Conservation (phyloP, 768 basidiomycete species). For the Mycena amicta region DNA sequence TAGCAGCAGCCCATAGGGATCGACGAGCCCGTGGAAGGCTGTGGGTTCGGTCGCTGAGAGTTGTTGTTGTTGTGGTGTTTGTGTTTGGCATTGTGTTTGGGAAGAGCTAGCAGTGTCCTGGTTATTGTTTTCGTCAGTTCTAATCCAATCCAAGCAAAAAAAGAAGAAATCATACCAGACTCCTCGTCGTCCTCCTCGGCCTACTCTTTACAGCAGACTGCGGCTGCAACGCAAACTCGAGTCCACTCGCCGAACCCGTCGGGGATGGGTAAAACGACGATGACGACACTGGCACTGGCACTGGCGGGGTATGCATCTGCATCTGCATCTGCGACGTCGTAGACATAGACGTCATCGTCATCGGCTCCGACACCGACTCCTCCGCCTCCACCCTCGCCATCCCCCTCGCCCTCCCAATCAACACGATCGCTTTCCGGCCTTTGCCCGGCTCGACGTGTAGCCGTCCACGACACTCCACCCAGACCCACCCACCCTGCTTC, state of each 20-base stretch:
- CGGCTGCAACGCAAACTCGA: constrained; percentile 17
- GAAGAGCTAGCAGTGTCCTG: too few species aligned
- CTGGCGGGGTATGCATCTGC: constrained; percentile 64
- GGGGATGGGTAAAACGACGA: constrained; percentile 31
- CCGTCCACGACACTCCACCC: constrained; percentile 90
- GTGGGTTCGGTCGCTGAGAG: constrained; percentile 1
- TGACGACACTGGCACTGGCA: constrained; percentile 34
- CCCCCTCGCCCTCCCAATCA: constrained; percentile 76
- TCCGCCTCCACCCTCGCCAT: constrained; percentile 75
- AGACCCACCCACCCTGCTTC: constrained; percentile 60
- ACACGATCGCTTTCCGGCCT: constrained; percentile 90
- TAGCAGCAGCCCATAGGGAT: constrained; percentile 19
- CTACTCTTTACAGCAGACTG: too few species aligned
- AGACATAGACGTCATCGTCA: constrained; percentile 43
- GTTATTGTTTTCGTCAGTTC: too few species aligned
- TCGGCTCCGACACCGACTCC: constrained; percentile 66
- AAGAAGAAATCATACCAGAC: constrained; percentile 1
- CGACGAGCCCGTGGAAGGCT: constrained; percentile 19
- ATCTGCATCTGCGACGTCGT: neutral
- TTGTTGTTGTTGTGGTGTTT: neutral
- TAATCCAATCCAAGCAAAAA: neutral
- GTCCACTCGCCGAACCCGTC: constrained; percentile 10
- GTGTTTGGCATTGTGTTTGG: neutral
- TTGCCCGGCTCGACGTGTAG: constrained; percentile 93
- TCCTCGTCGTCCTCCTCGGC: constrained; percentile 7